These are phyloP conservation scores for Bretziella fagacearum DNA, from an alignment of 2,329 filamentous ascomycete species.

Conservation along the genomic window DNA sequence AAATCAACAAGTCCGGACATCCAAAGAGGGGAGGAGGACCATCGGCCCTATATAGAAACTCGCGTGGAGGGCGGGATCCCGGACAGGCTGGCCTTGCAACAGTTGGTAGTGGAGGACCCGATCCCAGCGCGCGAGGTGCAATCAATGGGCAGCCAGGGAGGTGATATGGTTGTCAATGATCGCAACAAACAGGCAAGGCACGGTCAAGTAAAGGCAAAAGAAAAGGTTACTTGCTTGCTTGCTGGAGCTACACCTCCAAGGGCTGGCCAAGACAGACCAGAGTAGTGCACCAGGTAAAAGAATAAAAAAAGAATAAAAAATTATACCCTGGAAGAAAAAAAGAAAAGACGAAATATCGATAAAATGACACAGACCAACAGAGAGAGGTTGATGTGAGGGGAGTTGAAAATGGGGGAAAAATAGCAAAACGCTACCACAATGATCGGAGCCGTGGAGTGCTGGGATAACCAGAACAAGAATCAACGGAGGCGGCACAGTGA, in stretches of 20 bases:
- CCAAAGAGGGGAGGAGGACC: neutral
- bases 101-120: neutral
- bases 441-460: conserved; percentile 4
- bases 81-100: neutral
- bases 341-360: neutral
- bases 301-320: conserved; percentile 8
- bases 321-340: conserved; percentile 3
- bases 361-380: conserved; percentile 5
- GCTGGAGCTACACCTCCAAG: neutral
- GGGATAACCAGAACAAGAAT: conserved; percentile 6
- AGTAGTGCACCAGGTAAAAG: neutral
- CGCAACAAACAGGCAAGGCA: conserved; percentile 10
- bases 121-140: conserved; percentile 2
- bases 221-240: neutral
- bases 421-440: conserved; percentile 9
- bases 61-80: neutral
- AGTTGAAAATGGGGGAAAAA: conserved; percentile 17
- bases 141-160: conserved; percentile 1
- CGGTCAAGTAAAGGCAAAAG: neutral
- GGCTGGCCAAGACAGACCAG: neutral
- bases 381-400: conserved; percentile 17
- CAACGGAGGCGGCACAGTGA: conserved; percentile 14
- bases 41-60: conserved; percentile 5
- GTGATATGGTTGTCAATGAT: conserved; percentile 9
- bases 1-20: conserved; percentile 5